These are phyloP conservation scores for Lablab purpureus DNA, from an alignment of 306 rosid species.

Conservation along the genomic window DNA sequence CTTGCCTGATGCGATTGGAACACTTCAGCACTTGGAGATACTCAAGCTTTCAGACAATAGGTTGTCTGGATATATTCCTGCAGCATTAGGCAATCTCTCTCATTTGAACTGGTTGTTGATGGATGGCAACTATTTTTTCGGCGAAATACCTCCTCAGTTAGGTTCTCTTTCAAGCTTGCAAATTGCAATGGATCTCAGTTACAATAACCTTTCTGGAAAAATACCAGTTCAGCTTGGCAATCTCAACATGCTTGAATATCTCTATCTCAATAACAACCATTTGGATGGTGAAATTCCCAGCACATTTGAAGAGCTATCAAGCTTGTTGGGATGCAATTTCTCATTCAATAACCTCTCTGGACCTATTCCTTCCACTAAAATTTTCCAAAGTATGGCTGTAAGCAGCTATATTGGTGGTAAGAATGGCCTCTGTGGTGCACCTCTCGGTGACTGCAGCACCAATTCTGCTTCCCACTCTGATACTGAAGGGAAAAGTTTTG, in stretches of 20 bases:
- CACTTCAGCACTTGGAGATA: constrained; percentile 82
- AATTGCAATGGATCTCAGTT: constrained; percentile 92
- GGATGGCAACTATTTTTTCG: constrained; percentile 76
- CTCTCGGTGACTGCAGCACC: constrained; percentile 62
- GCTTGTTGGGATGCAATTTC: constrained; percentile 89
- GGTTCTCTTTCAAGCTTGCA: constrained; percentile 87
- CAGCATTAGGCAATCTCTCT: constrained; percentile 69
- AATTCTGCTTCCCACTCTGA: constrained; percentile 51
- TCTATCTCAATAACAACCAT: constrained; percentile 82
- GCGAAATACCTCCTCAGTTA: constrained; percentile 79
- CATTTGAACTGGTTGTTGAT: constrained; percentile 88
- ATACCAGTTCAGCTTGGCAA: constrained; percentile 80
- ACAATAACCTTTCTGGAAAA: constrained; percentile 75
- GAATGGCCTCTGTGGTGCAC: constrained; percentile 83
- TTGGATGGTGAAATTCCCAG: constrained; percentile 87
- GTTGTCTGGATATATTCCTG: constrained; percentile 77
- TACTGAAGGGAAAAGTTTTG: constrained; percentile 35
- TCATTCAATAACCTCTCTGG: constrained; percentile 89
- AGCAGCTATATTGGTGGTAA: constrained; percentile 84
- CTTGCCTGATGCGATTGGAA: constrained; percentile 81
- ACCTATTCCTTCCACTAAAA: constrained; percentile 68
- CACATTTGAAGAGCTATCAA: constrained; percentile 71
- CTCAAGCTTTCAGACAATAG: constrained; percentile 79
- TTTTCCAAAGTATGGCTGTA: constrained; percentile 72
- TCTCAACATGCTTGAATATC: constrained; percentile 72